phyloP scores from a whole-genome alignment of 352 stramenopile species.

The Phytophthora cactorum region DNA sequence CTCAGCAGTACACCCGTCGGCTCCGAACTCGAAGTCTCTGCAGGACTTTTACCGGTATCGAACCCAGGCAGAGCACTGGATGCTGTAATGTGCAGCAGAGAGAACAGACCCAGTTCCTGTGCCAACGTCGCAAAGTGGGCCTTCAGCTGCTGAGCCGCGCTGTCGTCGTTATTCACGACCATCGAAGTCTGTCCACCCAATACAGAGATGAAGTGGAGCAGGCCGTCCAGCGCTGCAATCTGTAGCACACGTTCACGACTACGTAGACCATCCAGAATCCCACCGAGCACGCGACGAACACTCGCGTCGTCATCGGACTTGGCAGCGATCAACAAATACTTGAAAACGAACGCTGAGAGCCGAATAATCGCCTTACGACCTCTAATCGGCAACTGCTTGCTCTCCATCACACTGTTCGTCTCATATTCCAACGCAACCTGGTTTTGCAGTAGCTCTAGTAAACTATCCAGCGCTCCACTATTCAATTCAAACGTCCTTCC shows the following conservation, averaged over 20 bases:
- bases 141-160: slow-evolving; percentile 34
- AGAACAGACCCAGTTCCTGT: slow-evolving; percentile 81
- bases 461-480: slow-evolving; percentile 16
- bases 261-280: slow-evolving; percentile 73
- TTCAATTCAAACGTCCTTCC: slow-evolving; percentile 35
- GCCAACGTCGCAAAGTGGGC: slow-evolving; percentile 60
- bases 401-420: slow-evolving; percentile 5
- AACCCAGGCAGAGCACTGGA: slow-evolving; percentile 51
- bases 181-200: slow-evolving; percentile 28
- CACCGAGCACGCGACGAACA: slow-evolving; percentile 62
- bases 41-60: slow-evolving; percentile 5
- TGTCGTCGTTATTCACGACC: slow-evolving; percentile 22
- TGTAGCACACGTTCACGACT: slow-evolving; percentile 69
- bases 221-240: slow-evolving; percentile 70
- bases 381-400: slow-evolving; percentile 38
- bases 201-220: slow-evolving; percentile 81
- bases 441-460: slow-evolving; percentile 54
- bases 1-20: slow-evolving; percentile 64
- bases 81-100: slow-evolving; percentile 67
- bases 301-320: slow-evolving; percentile 50
- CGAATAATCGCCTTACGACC: slow-evolving; percentile 73
- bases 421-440: slow-evolving; percentile 67
- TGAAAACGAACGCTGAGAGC: slow-evolving; percentile 78
- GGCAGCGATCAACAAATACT: slow-evolving; percentile 61
- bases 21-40: slow-evolving; percentile 18